Evolutionary conservation across 331 rosid species (phyloP).

Genomic region (Rosa hybrid): DNA sequence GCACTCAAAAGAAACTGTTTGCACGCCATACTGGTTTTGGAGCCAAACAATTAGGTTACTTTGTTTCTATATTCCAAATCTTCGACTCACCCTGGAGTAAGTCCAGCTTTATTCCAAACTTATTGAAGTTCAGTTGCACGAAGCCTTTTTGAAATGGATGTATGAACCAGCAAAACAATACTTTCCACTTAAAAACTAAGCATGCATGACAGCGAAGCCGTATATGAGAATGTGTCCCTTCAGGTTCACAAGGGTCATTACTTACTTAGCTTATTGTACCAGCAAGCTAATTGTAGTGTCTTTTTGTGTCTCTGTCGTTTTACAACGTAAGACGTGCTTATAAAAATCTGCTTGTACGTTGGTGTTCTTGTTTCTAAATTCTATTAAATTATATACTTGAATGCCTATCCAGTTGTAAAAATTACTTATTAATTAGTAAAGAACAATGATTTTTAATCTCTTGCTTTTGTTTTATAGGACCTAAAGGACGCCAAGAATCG

Average conservation of each 20-base stretch:
- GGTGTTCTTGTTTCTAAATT: neutral
- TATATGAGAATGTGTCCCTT: constrained; percentile 15
- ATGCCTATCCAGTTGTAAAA: constrained; percentile 1
- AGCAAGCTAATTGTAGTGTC: neutral
- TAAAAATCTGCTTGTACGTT: neutral
- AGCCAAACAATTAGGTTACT: no score
- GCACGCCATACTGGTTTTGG: no score
- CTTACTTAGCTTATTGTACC: neutral
- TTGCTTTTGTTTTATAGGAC: neutral
- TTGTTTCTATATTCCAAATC: neutral
- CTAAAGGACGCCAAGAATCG: neutral
- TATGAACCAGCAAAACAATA: neutral
- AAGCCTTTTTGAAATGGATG: neutral
- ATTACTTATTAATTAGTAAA: neutral
- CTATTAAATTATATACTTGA: neutral
- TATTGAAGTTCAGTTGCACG: neutral
- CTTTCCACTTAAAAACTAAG: neutral
- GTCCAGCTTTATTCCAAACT: neutral
- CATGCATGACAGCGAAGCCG: neutral
- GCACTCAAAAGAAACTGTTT: no score
- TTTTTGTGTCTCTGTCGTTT: neutral
- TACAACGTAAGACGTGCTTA: neutral
- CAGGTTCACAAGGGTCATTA: constrained; percentile 3
- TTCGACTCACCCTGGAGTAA: neutral
- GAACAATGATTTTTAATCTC: neutral